These are phyloP conservation scores for Thalassia testudinum DNA, from an alignment of 116 monocot genomes.

Conservation along the genomic window DNA sequence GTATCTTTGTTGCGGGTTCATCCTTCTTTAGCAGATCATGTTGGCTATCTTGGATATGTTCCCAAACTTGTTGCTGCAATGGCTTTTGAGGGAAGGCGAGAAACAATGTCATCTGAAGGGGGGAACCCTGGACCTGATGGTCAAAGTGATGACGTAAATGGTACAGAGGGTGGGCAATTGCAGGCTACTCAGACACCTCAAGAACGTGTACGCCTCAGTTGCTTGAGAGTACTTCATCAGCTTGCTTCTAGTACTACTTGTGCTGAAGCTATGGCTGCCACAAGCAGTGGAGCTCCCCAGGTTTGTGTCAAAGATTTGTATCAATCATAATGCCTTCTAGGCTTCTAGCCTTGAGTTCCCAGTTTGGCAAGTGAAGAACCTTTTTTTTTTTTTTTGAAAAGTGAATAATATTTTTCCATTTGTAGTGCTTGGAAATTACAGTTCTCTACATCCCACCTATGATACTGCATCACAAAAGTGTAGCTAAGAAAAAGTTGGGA, in stretches of 20 bases:
- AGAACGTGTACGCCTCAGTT: constrained; percentile 92
- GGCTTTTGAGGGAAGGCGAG: constrained; percentile 90
- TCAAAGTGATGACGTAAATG: constrained; percentile 18
- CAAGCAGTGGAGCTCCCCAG: constrained; percentile 91
- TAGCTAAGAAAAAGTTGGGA: too few species aligned
- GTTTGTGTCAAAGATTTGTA: constrained; percentile 5
- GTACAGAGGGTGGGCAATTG: constrained; percentile 22
- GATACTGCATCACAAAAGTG: too few species aligned
- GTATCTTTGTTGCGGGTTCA: constrained; percentile 94
- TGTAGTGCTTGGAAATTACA: too few species aligned
- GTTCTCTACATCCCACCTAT: too few species aligned
- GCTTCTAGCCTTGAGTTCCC: too few species aligned
- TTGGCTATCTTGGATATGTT: constrained; percentile 97
- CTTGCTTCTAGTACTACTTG: constrained; percentile 94
- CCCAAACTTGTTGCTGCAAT: constrained; percentile 93
- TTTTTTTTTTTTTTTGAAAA: too few species aligned
- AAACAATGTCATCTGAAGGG: constrained; percentile 72
- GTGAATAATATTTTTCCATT: too few species aligned
- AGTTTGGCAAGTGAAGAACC: too few species aligned
- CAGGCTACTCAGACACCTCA: constrained; percentile 50
- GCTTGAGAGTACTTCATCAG: constrained; percentile 85
- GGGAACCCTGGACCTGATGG: constrained; percentile 12
- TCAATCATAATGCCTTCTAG: not conserved
- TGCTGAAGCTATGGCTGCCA: constrained; percentile 99
- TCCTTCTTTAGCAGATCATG: constrained; percentile 89